Evolutionary conservation across 2,329 filamentous ascomycete species (phyloP).

Genomic region (Bipolaris bicolor): DNA sequence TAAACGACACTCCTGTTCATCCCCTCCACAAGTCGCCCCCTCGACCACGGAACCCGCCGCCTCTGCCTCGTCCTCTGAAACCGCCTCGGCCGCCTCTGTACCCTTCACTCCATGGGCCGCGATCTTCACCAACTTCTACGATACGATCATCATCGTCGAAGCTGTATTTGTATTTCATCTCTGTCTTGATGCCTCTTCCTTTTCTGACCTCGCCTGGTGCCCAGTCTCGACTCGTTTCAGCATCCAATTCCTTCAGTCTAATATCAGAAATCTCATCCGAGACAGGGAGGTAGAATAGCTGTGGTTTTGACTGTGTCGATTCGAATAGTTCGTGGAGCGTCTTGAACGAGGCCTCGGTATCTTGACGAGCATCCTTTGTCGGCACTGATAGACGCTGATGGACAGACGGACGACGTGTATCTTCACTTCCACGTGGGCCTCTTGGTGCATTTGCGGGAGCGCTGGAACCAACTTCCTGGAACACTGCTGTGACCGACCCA

Average conservation of each 20-base stretch:
- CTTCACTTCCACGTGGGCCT: slow-evolving; percentile 25
- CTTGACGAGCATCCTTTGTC: slow-evolving; percentile 26
- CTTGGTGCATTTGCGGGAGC: slow-evolving; percentile 33
- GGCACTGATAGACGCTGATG: slow-evolving; percentile 9
- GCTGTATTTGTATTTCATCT: slow-evolving; percentile 48
- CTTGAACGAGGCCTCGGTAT: slow-evolving; percentile 51
- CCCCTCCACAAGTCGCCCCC: slow-evolving; percentile 9
- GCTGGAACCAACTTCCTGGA: slow-evolving; percentile 42
- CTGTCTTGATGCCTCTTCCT: slow-evolving; percentile 37
- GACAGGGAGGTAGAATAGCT: slow-evolving; percentile 71
- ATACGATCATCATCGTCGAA: slow-evolving; percentile 54
- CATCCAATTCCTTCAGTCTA: slow-evolving; percentile 66
- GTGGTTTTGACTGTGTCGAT: slow-evolving; percentile 66
- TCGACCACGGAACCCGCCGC: slow-evolving; percentile 8
- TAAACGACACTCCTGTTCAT: background rate
- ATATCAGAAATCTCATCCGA: slow-evolving; percentile 66
- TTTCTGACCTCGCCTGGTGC: slow-evolving; percentile 36
- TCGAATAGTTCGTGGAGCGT: slow-evolving; percentile 66
- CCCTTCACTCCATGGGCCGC: slow-evolving; percentile 39
- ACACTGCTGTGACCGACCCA: slow-evolving; percentile 34
- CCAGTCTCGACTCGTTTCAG: slow-evolving; percentile 53
- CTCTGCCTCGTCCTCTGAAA: slow-evolving; percentile 8
- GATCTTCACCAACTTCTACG: slow-evolving; percentile 50
- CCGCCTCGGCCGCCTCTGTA: slow-evolving; percentile 17
- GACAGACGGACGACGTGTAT: slow-evolving; percentile 10